phyloP scores from a whole-genome alignment of 2,329 filamentous ascomycete species.

The Epichloe coenophiala region DNA sequence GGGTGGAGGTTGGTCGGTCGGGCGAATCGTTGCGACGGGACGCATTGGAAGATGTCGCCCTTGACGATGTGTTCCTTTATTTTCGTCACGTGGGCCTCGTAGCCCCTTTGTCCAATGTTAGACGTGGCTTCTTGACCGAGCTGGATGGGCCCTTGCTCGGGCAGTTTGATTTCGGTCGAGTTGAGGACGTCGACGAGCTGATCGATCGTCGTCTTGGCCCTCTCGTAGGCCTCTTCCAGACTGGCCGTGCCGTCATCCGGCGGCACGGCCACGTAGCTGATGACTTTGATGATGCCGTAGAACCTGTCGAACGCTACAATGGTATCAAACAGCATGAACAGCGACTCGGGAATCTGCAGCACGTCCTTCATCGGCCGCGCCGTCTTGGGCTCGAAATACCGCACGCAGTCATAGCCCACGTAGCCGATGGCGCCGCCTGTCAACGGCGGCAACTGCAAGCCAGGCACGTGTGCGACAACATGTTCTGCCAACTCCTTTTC shows the following conservation, averaged over 20 bases:
- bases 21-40: conserved; percentile 86
- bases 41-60: conserved; percentile 95
- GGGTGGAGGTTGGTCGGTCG: conserved; percentile 83
- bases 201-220: conserved; percentile 50
- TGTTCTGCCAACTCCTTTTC: conserved; percentile 68
- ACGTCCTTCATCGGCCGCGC: conserved; percentile 77
- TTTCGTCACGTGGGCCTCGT: conserved; percentile 74
- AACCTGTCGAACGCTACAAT: conserved; percentile 92
- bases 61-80: conserved; percentile 83
- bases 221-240: conserved; percentile 52
- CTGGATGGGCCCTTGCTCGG: conserved; percentile 59
- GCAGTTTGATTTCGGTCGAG: conserved; percentile 61
- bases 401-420: conserved; percentile 93
- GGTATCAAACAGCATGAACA: conserved; percentile 96
- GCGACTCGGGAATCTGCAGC: conserved; percentile 75
- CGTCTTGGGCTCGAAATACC: conserved; percentile 98
- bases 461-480: conserved; percentile 72
- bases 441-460: conserved; percentile 69
- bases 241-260: conserved; percentile 32
- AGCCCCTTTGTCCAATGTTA: conserved; percentile 80
- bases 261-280: conserved; percentile 74
- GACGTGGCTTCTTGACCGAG: conserved; percentile 71
- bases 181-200: conserved; percentile 59
- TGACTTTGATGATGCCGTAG: conserved; percentile 81
- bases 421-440: conserved; percentile 92